Conservation (phyloP, 108 stramenopile species). For the Cyclotella baltica region DNA sequence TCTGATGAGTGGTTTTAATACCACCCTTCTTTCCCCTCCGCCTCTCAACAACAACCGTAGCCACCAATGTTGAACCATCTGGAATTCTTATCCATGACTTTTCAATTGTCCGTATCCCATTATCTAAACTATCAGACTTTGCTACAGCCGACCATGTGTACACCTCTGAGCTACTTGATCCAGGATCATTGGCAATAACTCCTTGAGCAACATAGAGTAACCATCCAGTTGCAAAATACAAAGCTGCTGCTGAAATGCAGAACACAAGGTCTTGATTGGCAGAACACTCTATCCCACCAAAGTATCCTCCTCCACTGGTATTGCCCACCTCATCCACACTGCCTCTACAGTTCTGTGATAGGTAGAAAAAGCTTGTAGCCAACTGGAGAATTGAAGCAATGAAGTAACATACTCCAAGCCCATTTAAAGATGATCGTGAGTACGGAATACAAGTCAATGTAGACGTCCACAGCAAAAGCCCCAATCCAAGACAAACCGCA, state of each 20-base stretch:
- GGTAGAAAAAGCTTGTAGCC: slow-evolving; percentile 20
- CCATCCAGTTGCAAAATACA: slow-evolving; percentile 40
- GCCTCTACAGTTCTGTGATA: slow-evolving; percentile 15
- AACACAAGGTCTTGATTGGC: slow-evolving; percentile 46
- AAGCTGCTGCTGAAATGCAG: slow-evolving; percentile 34
- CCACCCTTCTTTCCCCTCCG: slow-evolving; percentile 10
- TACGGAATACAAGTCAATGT: slow-evolving; percentile 40
- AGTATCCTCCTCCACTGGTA: slow-evolving; percentile 26
- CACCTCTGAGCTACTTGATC: slow-evolving; percentile 17
- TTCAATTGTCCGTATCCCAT: slow-evolving; percentile 36
- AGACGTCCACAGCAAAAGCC: slow-evolving; percentile 30
- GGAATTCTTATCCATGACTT: slow-evolving; percentile 40
- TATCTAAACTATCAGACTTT: slow-evolving; percentile 17
- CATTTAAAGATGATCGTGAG: slow-evolving; percentile 10
- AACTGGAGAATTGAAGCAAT: slow-evolving; percentile 8
- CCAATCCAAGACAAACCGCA: slow-evolving; percentile 34
- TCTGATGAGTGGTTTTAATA: slow-evolving; percentile 26
- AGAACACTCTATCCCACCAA: slow-evolving; percentile 28
- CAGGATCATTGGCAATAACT: slow-evolving; percentile 11
- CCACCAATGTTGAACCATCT: slow-evolving; percentile 36
- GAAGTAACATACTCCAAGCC: slow-evolving; percentile 21
- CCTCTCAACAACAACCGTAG: slow-evolving; percentile 44
- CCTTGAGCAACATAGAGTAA: slow-evolving; percentile 24
- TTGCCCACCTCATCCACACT: slow-evolving; percentile 17
- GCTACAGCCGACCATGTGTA: slow-evolving; percentile 39